Evolutionary conservation across 257 asterid species (phyloP), one percentile per base, ranked within the genome.

Genomic region (Scutellaria minor): DNA sequence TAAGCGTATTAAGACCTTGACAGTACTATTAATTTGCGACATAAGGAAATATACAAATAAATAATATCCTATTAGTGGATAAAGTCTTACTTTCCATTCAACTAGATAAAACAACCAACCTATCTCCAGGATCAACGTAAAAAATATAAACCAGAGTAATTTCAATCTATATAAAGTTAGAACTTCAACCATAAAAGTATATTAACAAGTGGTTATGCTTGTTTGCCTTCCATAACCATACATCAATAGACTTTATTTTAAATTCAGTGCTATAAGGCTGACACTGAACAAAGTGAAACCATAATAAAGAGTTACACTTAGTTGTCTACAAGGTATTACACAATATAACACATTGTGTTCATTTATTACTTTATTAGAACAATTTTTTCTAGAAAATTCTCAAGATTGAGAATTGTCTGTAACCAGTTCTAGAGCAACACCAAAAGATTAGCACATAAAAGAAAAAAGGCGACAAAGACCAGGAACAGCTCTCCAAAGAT

Each of bases 1-100:
- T 45, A 70, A 22, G 61, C 58, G 62, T 63, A 68, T 48, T 56
- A 46, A 56, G 39, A 42, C 48, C 45, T 22, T 58, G 27, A 61
- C 39, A 61, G 57, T 53, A 60, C 41, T 39, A 40, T 27, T 71
- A 39, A 62, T 54, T 40, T 60, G 18, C n/a, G 48, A 51, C 59
- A 22, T 37, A 53, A 47, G 47, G 14, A 42, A 76, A 42, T 40
- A 54, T 48, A 57, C 31, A 60, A 13, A 42, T 45, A 68, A 27
- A 60, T n/a, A 2, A 75, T 9, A 40, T 57, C 9, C 63, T 66
- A 46, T 48, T 64, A 60, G 42, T 42, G 5, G 10, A 57, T 18
- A 44, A 48, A 22, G 42, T 57, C 63, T 37, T 12, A 47, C 57
- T 69, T 53, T 64, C 15, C 68, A 64, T 52, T 69, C 6, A 15